A percentile compares a stretch with the other conserved stretches of the same genome.
phyloP scores from a whole-genome alignment of 1,284 basidiomycete genomes.

The Baeospora myosura region DNA sequence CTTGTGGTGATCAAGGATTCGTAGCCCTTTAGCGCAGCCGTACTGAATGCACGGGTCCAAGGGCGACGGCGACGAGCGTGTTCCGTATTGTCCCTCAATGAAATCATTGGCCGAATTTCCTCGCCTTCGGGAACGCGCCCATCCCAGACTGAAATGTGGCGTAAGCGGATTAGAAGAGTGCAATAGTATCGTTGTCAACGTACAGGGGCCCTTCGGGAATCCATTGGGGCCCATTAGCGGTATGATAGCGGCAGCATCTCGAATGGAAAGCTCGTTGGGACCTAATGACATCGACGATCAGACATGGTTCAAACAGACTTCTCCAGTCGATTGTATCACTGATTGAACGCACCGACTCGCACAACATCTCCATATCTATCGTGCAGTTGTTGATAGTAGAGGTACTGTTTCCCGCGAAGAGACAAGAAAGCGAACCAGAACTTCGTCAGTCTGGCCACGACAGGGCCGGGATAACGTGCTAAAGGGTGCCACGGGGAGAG shows the following conservation, averaged over 20 bases:
- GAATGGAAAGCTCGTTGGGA: conserved; percentile 49
- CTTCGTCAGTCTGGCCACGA: conserved; percentile 30
- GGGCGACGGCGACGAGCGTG: conserved; percentile 45
- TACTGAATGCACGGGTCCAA: conserved; percentile 51
- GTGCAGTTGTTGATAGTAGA: conserved; percentile 27
- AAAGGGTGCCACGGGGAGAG: conserved; percentile 43
- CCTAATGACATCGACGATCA: conserved; percentile 24
- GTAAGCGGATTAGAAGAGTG: background rate
- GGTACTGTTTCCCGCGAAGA: conserved; percentile 29
- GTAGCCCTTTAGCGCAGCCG: conserved; percentile 45
- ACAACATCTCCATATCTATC: conserved; percentile 36
- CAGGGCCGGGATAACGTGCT: conserved; percentile 36
- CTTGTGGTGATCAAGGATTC: conserved; percentile 38
- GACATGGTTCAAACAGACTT: conserved; percentile 6
- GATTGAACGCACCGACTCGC: conserved; percentile 32
- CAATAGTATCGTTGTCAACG: conserved; percentile 13
- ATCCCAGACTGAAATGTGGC: conserved; percentile 18
- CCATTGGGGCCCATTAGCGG: conserved; percentile 40
- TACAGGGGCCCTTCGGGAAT: conserved; percentile 46
- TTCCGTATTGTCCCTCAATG: conserved; percentile 25
- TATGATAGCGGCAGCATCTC: conserved; percentile 31
- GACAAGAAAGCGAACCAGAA: conserved; percentile 25
- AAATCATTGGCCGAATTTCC: no score
- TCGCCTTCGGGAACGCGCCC: conserved; percentile 18
- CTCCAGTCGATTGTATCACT: background rate